These are phyloP conservation scores for Lathyrus aphaca DNA, from an alignment of 306 rosid genomes.

Conservation along the genomic window DNA sequence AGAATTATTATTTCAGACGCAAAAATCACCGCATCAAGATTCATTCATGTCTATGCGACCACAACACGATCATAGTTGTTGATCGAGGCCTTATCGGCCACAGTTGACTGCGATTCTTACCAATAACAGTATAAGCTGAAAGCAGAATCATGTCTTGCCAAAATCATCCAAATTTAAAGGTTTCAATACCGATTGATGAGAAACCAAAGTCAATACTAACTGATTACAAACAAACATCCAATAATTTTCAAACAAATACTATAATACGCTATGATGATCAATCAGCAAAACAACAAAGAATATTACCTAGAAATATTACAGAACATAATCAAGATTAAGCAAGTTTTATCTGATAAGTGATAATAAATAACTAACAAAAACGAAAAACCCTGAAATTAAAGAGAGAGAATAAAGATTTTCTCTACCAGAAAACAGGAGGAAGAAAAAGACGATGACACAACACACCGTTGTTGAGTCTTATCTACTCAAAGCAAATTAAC, in stretches of 20 bases:
- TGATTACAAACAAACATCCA: too few species aligned
- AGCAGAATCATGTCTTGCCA: slow-evolving; percentile 16
- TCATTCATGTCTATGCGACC: not conserved
- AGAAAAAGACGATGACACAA: slow-evolving; percentile 39
- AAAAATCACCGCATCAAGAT: too few species aligned
- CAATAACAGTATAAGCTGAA: not conserved
- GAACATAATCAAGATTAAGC: slow-evolving; percentile 34
- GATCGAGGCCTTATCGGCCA: not conserved
- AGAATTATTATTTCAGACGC: not conserved
- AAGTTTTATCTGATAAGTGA: slow-evolving; percentile 7
- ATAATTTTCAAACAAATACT: slow-evolving; percentile 20
- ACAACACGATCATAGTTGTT: not conserved
- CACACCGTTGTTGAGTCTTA: slow-evolving; percentile 54
- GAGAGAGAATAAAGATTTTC: not conserved
- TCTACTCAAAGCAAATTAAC: slow-evolving; percentile 54
- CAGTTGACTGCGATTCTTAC: not conserved
- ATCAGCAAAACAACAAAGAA: slow-evolving; percentile 34
- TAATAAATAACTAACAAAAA: slow-evolving; percentile 20
- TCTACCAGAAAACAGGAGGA: slow-evolving; percentile 46
- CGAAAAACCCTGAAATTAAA: not conserved
- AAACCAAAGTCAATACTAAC: slow-evolving; percentile 26
- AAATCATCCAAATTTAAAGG: slow-evolving; percentile 26
- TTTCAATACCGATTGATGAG: slow-evolving; percentile 6
- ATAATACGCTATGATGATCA: slow-evolving; percentile 40
- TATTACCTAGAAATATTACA: not conserved